Evolutionary conservation across 2,329 filamentous ascomycete genomes (phyloP).

Genomic region (Pseudogymnoascus sp.): DNA sequence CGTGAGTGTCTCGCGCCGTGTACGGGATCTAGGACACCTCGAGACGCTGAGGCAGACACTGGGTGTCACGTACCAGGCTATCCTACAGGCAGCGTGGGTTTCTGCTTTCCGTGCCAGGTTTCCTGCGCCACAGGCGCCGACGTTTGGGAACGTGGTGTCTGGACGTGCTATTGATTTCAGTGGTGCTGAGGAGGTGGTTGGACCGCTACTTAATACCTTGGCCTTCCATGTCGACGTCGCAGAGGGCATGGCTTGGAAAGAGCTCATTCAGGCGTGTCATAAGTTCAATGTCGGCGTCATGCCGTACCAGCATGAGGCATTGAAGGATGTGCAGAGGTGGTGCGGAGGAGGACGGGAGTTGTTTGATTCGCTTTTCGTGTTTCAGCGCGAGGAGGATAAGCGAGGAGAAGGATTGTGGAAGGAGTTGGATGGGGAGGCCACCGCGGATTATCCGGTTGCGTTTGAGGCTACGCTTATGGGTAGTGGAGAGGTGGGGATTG

Average conservation of each 20-base stretch:
- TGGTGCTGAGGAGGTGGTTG: slow-evolving; percentile 59
- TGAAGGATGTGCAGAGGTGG: slow-evolving; percentile 78
- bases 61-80: slow-evolving; percentile 68
- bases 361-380: slow-evolving; percentile 79
- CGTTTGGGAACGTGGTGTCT: slow-evolving; percentile 69
- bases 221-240: slow-evolving; percentile 53
- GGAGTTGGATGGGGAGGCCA: slow-evolving; percentile 37
- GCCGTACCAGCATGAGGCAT: slow-evolving; percentile 68
- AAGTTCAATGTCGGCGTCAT: slow-evolving; percentile 60
- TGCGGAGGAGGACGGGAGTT: slow-evolving; percentile 50
- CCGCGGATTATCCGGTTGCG: slow-evolving; percentile 52
- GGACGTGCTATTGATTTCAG: slow-evolving; percentile 66
- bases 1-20: slow-evolving; percentile 22
- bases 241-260: slow-evolving; percentile 46
- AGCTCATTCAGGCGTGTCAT: slow-evolving; percentile 58
- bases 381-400: slow-evolving; percentile 47
- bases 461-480: slow-evolving; percentile 57
- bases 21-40: slow-evolving; percentile 38
- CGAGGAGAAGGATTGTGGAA: slow-evolving; percentile 45
- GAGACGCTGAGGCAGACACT: slow-evolving; percentile 48
- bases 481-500: background rate
- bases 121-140: slow-evolving; percentile 34
- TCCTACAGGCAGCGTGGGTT: slow-evolving; percentile 70
- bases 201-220: slow-evolving; percentile 85
- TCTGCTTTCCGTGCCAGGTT: slow-evolving; percentile 49